Evolutionary conservation across 1,139 yeast species (phyloP), one percentile per base, ranked within the genome.

Genomic region (Kurtzmaniella quercitrusa): DNA sequence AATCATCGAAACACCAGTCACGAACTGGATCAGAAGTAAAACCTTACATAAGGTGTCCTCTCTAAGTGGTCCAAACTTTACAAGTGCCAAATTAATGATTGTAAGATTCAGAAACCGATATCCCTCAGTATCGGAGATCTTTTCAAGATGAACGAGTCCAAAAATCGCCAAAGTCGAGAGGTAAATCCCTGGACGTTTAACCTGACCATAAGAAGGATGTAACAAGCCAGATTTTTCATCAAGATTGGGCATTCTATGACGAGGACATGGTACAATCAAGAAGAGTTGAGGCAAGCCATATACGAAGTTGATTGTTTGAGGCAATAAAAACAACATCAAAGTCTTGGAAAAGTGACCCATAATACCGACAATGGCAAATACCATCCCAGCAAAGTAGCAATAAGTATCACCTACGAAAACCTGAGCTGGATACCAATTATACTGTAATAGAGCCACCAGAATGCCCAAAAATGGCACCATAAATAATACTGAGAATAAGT

Each of bases 301-400:
- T 14, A 88, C 50, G 54, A 94, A 94, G 60, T 93, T 93, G 64
- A 89, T 65, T 43, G 93, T 87, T 64, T 93, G 98, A 1, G 98
- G 98, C 33, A 88, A 68, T 60, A 93, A 85, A 60, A 93, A 85
- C 34, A 91, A 66, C 62, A 93, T 69, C 53, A 93, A 71, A 0
- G 99, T 93, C 65, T 93, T 93, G 40, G 97, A 88, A 61, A 91
- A 94, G 66, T 93, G 99, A 1, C 98, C 98, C 48, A 89, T 75
- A 38, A 93, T 94, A 2, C 98, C 98, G 23, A 89, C 96, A 34
- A 91, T 94, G 0, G 98, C 98, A 65, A 93, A 91, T 1, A 93
- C 96, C 98, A 93, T 93, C 3, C 99, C 99, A 27, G 96, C 89
- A 63, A 93, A 90, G 65, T 94, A 93, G 65, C 99, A 93, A 68